These are phyloP conservation scores for Microsporum canis DNA, from an alignment of 2,329 filamentous ascomycete species.

Conservation along the genomic window DNA sequence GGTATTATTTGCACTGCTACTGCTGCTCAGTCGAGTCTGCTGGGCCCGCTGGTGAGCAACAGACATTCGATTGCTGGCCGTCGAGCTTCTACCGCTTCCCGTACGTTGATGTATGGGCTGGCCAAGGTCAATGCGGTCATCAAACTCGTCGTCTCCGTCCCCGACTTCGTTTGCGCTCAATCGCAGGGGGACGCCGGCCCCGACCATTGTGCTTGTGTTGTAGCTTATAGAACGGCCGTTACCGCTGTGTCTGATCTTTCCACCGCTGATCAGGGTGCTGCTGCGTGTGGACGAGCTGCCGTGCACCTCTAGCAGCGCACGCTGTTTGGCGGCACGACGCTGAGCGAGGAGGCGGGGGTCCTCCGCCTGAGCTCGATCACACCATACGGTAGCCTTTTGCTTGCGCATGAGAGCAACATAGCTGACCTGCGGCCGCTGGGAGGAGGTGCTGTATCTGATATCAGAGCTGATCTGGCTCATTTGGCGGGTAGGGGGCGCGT, in stretches of 20 bases:
- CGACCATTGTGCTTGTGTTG: constrained; percentile 60
- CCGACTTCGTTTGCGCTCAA: constrained; percentile 93
- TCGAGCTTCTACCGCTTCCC: constrained; percentile 48
- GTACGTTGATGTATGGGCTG: constrained; percentile 41
- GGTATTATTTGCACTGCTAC: constrained; percentile 37
- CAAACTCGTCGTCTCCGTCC: constrained; percentile 71
- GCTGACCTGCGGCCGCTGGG: constrained; percentile 60
- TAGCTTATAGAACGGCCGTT: constrained; percentile 71
- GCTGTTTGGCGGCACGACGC: constrained; percentile 75
- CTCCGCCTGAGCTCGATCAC: constrained; percentile 83
- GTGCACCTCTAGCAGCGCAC: constrained; percentile 72
- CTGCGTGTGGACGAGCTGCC: constrained; percentile 49
- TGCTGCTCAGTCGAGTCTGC: constrained; percentile 31
- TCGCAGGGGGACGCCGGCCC: constrained; percentile 77
- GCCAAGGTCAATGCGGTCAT: constrained; percentile 39
- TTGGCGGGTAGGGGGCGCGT: constrained; percentile 15
- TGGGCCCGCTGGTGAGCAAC: constrained; percentile 35
- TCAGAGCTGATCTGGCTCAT: constrained; percentile 23
- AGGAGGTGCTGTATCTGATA: constrained; percentile 64
- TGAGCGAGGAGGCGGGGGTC: constrained; percentile 74
- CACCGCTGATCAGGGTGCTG: constrained; percentile 51
- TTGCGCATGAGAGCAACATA: constrained; percentile 94
- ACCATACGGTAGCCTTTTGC: constrained; percentile 98
- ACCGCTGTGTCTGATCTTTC: constrained; percentile 81
- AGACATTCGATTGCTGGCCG: constrained; percentile 38